Conservation (phyloP, 129 eudicot genomes). For the Dittrichia graveolens region DNA sequence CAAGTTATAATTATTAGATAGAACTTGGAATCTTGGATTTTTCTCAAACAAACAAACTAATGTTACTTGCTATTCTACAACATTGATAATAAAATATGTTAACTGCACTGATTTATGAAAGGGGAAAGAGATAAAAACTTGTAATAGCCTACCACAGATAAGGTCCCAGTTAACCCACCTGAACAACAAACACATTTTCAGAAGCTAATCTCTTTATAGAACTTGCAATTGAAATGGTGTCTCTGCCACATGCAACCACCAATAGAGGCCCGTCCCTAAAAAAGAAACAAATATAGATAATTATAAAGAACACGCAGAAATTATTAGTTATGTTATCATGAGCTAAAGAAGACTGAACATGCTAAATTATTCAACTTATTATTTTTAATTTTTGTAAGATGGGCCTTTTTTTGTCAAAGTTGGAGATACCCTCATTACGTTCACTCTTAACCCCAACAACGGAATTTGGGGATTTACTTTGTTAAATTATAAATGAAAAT, state of each 20-base stretch:
- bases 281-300: constrained; percentile 12
- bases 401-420: constrained; percentile 2
- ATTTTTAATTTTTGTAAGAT: not conserved
- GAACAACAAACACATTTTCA: constrained; percentile 90
- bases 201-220: constrained; percentile 85
- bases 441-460: not conserved
- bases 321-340: constrained; percentile 17
- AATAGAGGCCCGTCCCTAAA: constrained; percentile 89
- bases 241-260: constrained; percentile 98
- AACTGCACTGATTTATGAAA: constrained; percentile 2
- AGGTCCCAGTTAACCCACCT: constrained; percentile 56
- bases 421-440: not conserved
- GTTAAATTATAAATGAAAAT: not conserved
- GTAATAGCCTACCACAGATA: constrained; percentile 16
- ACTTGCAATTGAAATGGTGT: constrained; percentile 89
- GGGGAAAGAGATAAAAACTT: not conserved
- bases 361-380: constrained; percentile 11
- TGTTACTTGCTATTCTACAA: not conserved
- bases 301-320: constrained; percentile 13
- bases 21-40: constrained; percentile 10
- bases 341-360: constrained; percentile 1
- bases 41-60: not conserved
- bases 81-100: not conserved
- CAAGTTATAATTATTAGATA: constrained; percentile 1
- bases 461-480: not conserved